These are phyloP conservation scores for Nakaseomyces bracarensis DNA, from an alignment of 1,139 yeast genomes.

Conservation along the genomic window DNA sequence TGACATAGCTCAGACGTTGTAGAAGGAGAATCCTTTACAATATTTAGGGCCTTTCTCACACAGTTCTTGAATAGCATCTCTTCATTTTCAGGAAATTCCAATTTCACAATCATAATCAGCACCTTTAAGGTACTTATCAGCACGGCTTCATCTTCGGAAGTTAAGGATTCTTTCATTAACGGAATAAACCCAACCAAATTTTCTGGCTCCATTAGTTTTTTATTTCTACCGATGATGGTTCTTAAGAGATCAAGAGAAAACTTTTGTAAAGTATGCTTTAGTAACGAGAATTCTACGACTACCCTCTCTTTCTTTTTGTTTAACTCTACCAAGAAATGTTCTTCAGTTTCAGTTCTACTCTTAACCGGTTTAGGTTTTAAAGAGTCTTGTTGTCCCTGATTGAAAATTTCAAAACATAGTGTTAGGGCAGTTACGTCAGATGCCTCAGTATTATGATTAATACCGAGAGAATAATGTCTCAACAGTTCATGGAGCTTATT, in stretches of 20 bases:
- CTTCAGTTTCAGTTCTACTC: constrained; percentile 35
- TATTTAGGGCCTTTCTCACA: constrained; percentile 54
- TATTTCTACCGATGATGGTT: constrained; percentile 59
- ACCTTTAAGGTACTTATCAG: constrained; percentile 60
- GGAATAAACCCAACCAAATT: constrained; percentile 73
- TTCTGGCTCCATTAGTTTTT: constrained; percentile 46
- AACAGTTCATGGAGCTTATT: constrained; percentile 72
- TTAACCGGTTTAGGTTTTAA: constrained; percentile 15
- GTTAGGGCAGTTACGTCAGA: constrained; percentile 51
- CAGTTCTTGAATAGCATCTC: constrained; percentile 48
- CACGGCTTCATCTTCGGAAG: constrained; percentile 66
- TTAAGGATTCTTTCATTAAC: constrained; percentile 49
- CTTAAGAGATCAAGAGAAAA: constrained; percentile 74
- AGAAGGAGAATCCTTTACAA: constrained; percentile 67
- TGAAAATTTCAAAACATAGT: constrained; percentile 66
- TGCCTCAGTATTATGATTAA: constrained; percentile 57
- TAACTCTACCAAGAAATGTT: constrained; percentile 63
- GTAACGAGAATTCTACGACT: constrained; percentile 44
- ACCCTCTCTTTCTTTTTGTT: constrained; percentile 51
- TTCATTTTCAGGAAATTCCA: constrained; percentile 53
- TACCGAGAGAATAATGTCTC: constrained; percentile 68
- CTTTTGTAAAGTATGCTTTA: constrained; percentile 54
- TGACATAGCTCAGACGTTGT: constrained; percentile 82
- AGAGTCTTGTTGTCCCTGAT: constrained; percentile 40
- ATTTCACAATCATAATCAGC: constrained; percentile 49